Percentiles rank a stretch among this genome's conserved stretches.
These are phyloP conservation scores for Amanita inopinata DNA, from an alignment of 768 basidiomycete species.

Conservation along the genomic window DNA sequence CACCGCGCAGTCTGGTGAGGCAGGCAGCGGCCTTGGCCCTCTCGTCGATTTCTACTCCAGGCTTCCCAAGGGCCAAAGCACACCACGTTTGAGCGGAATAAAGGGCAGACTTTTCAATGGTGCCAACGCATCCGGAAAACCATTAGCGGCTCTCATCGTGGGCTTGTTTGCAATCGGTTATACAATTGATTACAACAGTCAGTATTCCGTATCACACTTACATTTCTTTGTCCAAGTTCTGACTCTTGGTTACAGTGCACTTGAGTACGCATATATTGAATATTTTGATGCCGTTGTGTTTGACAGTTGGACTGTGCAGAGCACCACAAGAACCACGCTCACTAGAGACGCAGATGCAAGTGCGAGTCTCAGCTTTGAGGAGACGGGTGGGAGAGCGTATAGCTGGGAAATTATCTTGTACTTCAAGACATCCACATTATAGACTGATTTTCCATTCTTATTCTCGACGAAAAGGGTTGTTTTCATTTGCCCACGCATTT, in stretches of 20 bases:
- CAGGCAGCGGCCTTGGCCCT: constrained; percentile 69
- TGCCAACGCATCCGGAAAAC: constrained; percentile 72
- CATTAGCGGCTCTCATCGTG: constrained; percentile 52
- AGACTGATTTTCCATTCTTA: no score
- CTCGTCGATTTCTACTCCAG: constrained; percentile 96
- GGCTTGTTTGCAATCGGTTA: constrained; percentile 72
- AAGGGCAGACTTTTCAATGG: constrained; percentile 80
- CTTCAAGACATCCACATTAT: no score
- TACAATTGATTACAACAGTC: constrained; percentile 85
- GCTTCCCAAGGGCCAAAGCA: constrained; percentile 81
- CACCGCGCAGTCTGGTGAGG: constrained; percentile 56
- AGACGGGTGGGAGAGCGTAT: no score
- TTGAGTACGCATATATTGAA: constrained; percentile 54
- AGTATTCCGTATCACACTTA: constrained; percentile 25
- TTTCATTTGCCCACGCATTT: no score
- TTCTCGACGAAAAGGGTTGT: no score
- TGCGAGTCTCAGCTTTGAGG: no score
- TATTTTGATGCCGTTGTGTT: constrained; percentile 2
- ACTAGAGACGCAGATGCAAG: constrained; percentile 45
- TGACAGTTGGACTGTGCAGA: constrained; percentile 35
- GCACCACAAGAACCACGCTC: constrained; percentile 88
- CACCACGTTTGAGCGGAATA: constrained; percentile 54
- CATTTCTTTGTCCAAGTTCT: neutral
- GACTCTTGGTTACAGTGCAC: constrained; percentile 48
- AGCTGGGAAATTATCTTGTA: no score